These are phyloP conservation scores for Saccharomyces cerevisiae DNA, from an alignment of 805 yeast genomes.

Conservation along the genomic window DNA sequence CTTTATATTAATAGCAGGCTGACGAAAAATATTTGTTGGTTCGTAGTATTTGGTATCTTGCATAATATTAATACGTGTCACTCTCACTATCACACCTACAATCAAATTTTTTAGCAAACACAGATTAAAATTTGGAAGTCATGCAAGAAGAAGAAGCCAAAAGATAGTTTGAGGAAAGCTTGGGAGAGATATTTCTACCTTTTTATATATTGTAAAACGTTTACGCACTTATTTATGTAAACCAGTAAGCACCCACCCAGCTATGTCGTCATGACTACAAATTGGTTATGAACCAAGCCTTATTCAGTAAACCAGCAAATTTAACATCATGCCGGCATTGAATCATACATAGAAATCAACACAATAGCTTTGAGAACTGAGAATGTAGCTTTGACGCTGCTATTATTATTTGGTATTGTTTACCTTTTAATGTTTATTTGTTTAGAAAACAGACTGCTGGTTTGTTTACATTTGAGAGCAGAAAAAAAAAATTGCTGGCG, in stretches of 20 bases:
- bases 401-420: neutral
- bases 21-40: constrained; percentile 24
- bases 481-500: neutral
- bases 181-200: neutral
- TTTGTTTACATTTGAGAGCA: neutral
- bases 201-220: neutral
- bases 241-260: neutral
- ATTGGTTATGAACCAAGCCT: neutral
- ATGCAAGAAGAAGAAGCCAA: neutral
- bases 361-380: neutral
- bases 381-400: too few relatives aligned
- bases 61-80: neutral
- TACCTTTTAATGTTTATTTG: neutral
- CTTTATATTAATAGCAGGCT: constrained; percentile 19
- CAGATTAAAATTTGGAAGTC: neutral
- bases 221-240: neutral
- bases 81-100: constrained; percentile 16
- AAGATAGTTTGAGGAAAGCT: neutral
- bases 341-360: neutral
- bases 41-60: constrained; percentile 13
- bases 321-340: neutral
- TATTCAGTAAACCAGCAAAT: neutral
- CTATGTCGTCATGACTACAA: neutral
- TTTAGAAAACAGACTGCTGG: constrained; percentile 1
- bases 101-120: neutral